Conservation (phyloP, 371 early-diverging fungal genomes). For the Lichtheimia hyalospora region DNA sequence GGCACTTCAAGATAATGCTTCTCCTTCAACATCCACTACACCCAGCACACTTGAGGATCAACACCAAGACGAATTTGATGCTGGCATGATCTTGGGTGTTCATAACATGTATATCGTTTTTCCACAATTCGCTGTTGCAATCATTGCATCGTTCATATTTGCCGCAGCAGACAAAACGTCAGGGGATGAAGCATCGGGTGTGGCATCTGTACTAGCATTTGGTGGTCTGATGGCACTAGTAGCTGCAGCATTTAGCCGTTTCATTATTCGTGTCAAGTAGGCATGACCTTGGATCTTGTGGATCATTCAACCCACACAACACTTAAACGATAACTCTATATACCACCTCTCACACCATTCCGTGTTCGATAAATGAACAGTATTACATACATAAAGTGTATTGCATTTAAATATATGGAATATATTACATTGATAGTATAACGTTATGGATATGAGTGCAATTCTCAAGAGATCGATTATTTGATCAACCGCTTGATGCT, state of each 20-base stretch:
- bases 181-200: constrained; percentile 23
- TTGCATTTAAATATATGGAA: too few species aligned
- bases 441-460: too few species aligned
- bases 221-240: constrained; percentile 63
- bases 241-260: constrained; percentile 53
- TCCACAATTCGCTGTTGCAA: constrained; percentile 58
- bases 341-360: too few species aligned
- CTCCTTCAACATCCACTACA: neutral
- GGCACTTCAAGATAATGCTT: neutral
- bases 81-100: constrained; percentile 66
- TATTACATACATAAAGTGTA: too few species aligned
- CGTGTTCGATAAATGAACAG: too few species aligned
- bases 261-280: constrained; percentile 28
- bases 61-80: constrained; percentile 14
- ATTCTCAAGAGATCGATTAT: too few species aligned
- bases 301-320: too few species aligned
- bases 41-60: constrained; percentile 1
- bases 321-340: too few species aligned
- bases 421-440: too few species aligned
- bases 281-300: too few species aligned
- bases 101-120: constrained; percentile 74
- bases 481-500: too few species aligned
- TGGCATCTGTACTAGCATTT: constrained; percentile 56
- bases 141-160: constrained; percentile 41
- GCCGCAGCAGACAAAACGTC: constrained; percentile 24